A percentile compares a stretch with the other conserved stretches of the same genome.
phyloP scores from a whole-genome alignment of 495 filamentous ascomycete species.

The Clavariopsis aquatica region DNA sequence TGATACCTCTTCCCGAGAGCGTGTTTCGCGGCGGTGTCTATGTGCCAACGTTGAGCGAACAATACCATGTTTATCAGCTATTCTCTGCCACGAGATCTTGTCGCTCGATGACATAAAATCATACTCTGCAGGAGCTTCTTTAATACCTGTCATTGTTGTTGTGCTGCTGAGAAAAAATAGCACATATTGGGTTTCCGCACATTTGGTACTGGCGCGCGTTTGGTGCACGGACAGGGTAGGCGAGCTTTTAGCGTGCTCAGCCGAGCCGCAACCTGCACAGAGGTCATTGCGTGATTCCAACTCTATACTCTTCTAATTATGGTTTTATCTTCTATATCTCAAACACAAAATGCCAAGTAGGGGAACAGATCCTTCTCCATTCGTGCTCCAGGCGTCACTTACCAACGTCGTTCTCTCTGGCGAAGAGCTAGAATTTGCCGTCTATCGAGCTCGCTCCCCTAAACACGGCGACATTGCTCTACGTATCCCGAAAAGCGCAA shows the following conservation, averaged over 20 bases:
- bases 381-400: constrained; percentile 7
- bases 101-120: constrained; percentile 9
- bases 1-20: background rate
- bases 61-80: constrained; percentile 21
- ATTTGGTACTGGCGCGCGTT: constrained; percentile 6
- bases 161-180: constrained; percentile 17
- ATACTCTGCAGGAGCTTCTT: constrained; percentile 17
- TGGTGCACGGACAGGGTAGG: constrained; percentile 10
- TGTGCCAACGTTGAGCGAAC: constrained; percentile 21
- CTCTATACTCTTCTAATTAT: too few species aligned
- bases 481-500: constrained; percentile 7
- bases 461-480: constrained; percentile 7
- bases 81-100: constrained; percentile 10
- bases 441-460: constrained; percentile 8
- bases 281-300: background rate
- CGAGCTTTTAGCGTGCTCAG: too few species aligned
- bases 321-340: background rate
- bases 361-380: constrained; percentile 7
- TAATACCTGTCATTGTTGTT: constrained; percentile 16
- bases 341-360: constrained; percentile 5
- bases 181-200: background rate
- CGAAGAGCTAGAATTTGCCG: constrained; percentile 9
- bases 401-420: constrained; percentile 8
- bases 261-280: background rate
- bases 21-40: background rate